Conservation (phyloP, 768 basidiomycete genomes). For the Gymnopilus junonius region DNA sequence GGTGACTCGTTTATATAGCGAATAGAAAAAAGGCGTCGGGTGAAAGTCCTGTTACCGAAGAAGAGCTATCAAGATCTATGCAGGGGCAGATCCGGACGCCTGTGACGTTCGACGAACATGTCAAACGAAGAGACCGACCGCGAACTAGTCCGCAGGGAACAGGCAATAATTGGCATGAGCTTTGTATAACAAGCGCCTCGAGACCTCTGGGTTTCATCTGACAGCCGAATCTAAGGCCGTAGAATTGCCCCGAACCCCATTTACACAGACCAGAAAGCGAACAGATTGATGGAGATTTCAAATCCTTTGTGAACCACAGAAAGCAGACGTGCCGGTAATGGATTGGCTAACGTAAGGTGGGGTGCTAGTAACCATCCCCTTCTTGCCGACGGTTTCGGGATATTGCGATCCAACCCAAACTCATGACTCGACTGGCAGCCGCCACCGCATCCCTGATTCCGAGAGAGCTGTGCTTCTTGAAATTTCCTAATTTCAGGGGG, state of each 20-base stretch:
- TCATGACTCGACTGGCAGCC: constrained; percentile 19
- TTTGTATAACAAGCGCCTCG: constrained; percentile 24
- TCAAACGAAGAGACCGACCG: constrained; percentile 18
- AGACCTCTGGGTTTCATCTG: constrained; percentile 24
- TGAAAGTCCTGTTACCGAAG: constrained; percentile 19
- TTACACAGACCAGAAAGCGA: constrained; percentile 11
- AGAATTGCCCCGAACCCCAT: constrained; percentile 23
- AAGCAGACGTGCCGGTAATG: constrained; percentile 11
- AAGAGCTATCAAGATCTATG: constrained; percentile 26
- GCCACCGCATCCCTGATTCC: not conserved
- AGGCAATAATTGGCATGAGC: constrained; percentile 15
- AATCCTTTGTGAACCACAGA: constrained; percentile 15
- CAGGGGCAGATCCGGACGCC: constrained; percentile 21
- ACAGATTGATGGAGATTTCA: constrained; percentile 30
- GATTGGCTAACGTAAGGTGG: constrained; percentile 25
- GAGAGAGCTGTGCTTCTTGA: constrained; percentile 7
- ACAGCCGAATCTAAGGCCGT: constrained; percentile 24
- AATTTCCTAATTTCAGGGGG: constrained; percentile 19
- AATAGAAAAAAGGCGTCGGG: constrained; percentile 20
- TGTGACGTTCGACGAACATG: constrained; percentile 24
- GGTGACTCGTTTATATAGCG: constrained; percentile 27
- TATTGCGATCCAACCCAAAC: constrained; percentile 19
- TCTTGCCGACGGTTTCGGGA: constrained; percentile 29
- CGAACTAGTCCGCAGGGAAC: constrained; percentile 21
- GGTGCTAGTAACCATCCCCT: constrained; percentile 11